phyloP scores from a whole-genome alignment of 75 land plant genomes.

The Isoetes taiwanensis region DNA sequence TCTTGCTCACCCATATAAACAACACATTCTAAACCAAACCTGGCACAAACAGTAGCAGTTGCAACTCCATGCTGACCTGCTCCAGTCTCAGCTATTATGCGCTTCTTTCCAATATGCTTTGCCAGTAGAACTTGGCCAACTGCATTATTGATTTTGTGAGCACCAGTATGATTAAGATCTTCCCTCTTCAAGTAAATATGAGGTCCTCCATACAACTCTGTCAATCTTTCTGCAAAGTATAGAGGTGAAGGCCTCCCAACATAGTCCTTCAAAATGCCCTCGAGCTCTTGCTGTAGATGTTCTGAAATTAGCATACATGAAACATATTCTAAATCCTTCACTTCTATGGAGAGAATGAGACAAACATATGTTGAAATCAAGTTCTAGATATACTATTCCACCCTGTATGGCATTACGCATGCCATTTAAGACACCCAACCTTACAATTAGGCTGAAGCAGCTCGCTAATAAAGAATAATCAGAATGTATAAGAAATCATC shows the following conservation, averaged over 20 bases:
- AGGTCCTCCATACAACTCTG: constrained; percentile 69
- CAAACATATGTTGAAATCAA: background rate
- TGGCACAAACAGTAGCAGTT: constrained; percentile 83
- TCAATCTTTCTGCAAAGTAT: constrained; percentile 76
- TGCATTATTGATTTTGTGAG: constrained; percentile 95
- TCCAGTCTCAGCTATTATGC: constrained; percentile 79
- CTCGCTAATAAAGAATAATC: background rate
- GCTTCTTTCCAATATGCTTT: constrained; percentile 52
- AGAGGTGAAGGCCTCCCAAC: constrained; percentile 84
- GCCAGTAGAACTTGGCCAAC: constrained; percentile 83
- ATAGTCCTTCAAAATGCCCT: constrained; percentile 61
- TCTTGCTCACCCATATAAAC: constrained; percentile 79
- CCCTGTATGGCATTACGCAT: too few relatives aligned
- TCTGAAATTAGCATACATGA: background rate
- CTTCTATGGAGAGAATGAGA: background rate
- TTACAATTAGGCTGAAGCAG: background rate
- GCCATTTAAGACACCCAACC: background rate
- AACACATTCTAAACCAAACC: constrained; percentile 56
- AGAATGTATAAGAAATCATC: background rate
- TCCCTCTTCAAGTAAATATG: constrained; percentile 82
- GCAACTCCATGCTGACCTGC: constrained; percentile 96
- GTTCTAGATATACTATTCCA: background rate
- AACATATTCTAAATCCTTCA: background rate
- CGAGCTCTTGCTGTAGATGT: constrained; percentile 46
- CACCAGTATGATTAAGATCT: constrained; percentile 78